phyloP scores from a whole-genome alignment of 495 filamentous ascomycete genomes.

The Tuber borchii region DNA sequence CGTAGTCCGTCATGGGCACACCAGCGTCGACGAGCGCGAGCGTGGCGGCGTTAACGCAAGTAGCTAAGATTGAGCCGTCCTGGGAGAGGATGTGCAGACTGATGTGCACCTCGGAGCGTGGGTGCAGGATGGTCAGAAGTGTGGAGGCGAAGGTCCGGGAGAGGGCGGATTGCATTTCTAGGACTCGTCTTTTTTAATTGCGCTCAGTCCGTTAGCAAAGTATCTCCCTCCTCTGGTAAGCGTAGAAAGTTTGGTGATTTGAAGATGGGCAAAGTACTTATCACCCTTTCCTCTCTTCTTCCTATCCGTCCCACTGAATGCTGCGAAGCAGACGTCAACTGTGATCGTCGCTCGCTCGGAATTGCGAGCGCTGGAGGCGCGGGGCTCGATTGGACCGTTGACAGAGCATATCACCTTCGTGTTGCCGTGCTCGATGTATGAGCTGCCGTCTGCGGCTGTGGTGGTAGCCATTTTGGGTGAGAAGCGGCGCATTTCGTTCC shows the following conservation, averaged over 20 bases:
- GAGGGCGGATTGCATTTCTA: conserved; percentile 73
- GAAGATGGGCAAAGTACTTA: conserved; percentile 53
- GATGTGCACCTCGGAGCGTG: conserved; percentile 75
- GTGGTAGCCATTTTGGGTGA: conserved; percentile 86
- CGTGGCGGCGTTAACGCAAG: conserved; percentile 84
- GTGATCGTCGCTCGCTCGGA: conserved; percentile 30
- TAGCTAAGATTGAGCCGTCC: conserved; percentile 84
- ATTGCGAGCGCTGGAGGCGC: conserved; percentile 53
- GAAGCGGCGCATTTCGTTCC: conserved; percentile 93
- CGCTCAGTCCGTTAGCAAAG: background rate
- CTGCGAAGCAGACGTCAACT: conserved; percentile 80
- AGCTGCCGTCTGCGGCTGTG: conserved; percentile 73
- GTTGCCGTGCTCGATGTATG: conserved; percentile 90
- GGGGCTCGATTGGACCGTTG: conserved; percentile 64
- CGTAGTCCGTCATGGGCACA: conserved; percentile 85
- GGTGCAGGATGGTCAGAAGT: conserved; percentile 80
- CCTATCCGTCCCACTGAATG: conserved; percentile 80
- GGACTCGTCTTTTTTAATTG: conserved; percentile 55
- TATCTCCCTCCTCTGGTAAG: background rate
- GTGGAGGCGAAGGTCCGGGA: conserved; percentile 63
- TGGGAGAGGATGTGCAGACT: conserved; percentile 79
- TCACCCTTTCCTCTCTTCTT: conserved; percentile 66
- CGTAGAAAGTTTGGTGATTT: background rate
- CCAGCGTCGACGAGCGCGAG: conserved; percentile 91
- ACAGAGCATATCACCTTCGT: conserved; percentile 94